Conservation (phyloP, 495 filamentous ascomycete genomes). For the Penicillium manginii region DNA sequence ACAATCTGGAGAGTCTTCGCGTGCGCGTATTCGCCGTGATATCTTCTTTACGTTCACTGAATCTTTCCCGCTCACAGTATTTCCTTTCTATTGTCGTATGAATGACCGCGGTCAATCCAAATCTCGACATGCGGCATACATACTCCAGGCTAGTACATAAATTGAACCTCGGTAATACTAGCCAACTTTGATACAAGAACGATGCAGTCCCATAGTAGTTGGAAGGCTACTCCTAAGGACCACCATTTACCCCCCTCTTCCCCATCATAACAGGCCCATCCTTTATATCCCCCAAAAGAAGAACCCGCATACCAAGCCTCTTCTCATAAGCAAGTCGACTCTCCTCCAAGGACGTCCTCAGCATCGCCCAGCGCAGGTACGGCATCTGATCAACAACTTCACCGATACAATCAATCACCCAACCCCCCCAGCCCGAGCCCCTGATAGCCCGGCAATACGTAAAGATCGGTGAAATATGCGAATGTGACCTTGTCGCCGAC, state of each 20-base stretch:
- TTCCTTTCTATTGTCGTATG: no score
- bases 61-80: no score
- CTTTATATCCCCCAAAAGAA: constrained; percentile 33
- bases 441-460: constrained; percentile 58
- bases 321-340: constrained; percentile 51
- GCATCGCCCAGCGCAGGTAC: constrained; percentile 55
- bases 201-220: not conserved
- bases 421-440: constrained; percentile 65
- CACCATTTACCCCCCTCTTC: constrained; percentile 12
- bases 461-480: constrained; percentile 72
- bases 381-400: constrained; percentile 60
- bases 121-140: no score
- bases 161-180: no score
- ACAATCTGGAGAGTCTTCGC: not conserved
- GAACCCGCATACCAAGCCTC: constrained; percentile 49
- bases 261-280: constrained; percentile 32
- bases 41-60: no score
- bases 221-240: not conserved
- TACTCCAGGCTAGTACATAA: no score
- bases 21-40: no score
- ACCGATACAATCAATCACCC: constrained; percentile 62
- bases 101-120: no score
- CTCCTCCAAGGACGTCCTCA: constrained; percentile 46
- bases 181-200: no score
- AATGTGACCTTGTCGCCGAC: constrained; percentile 67